phyloP scores from a whole-genome alignment of 108 stramenopile genomes.

The Fragilariopsis cylindrus region DNA sequence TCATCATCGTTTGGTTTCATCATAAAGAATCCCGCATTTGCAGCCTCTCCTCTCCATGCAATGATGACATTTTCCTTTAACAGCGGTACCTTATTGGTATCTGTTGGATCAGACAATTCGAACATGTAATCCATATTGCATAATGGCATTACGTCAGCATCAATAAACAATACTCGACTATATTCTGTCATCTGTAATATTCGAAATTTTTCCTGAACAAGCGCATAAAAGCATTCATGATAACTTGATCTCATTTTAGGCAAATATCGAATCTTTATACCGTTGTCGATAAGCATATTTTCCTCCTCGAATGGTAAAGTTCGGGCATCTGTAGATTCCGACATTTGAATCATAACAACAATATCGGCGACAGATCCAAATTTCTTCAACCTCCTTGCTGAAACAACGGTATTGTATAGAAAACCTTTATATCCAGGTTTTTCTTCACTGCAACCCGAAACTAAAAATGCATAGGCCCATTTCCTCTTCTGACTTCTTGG shows the following conservation, averaged over 20 bases:
- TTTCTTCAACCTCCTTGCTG: slow-evolving; percentile 28
- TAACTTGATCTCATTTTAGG: slow-evolving; percentile 21
- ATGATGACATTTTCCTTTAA: slow-evolving; percentile 50
- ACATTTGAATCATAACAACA: slow-evolving; percentile 47
- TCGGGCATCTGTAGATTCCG: slow-evolving; percentile 17
- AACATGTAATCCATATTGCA: slow-evolving; percentile 61
- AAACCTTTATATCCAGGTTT: slow-evolving; percentile 30
- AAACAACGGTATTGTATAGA: slow-evolving; percentile 43
- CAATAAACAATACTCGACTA: slow-evolving; percentile 59
- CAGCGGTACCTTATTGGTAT: neutral
- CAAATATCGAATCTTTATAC: slow-evolving; percentile 38
- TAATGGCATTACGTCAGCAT: slow-evolving; percentile 65
- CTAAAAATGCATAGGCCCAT: slow-evolving; percentile 45
- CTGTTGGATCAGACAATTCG: slow-evolving; percentile 27
- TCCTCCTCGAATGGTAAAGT: slow-evolving; percentile 38
- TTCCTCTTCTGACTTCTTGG: neutral
- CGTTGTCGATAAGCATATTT: slow-evolving; percentile 22
- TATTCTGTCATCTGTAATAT: slow-evolving; percentile 57
- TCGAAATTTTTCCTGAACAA: slow-evolving; percentile 50
- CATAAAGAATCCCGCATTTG: slow-evolving; percentile 57
- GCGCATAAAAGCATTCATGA: slow-evolving; percentile 35
- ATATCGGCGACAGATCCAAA: slow-evolving; percentile 42
- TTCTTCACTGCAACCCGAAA: slow-evolving; percentile 36
- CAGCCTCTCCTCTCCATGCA: slow-evolving; percentile 38
- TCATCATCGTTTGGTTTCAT: slow-evolving; percentile 41